Conservation (phyloP, 202 grass and related monocot genomes). For the Schoenoplectus tabernaemontani region DNA sequence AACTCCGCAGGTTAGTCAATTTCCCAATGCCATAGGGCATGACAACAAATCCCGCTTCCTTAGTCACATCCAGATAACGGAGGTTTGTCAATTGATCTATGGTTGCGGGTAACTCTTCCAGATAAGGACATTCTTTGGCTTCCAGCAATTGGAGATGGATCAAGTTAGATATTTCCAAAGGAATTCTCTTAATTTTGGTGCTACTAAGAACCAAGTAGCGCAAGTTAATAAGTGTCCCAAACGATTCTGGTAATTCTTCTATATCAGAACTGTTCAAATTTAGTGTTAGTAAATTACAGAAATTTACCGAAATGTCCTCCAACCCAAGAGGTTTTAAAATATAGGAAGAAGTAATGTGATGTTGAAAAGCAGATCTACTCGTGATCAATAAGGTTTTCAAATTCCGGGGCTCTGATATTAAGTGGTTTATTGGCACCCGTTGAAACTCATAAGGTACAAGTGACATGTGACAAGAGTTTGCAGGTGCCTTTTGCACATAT, state of each 20-base stretch:
- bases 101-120: slow-evolving; percentile 28
- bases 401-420: not conserved
- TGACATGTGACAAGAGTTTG: slow-evolving; percentile 16
- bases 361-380: not conserved
- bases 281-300: slow-evolving; percentile 18
- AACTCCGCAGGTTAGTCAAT: slow-evolving; percentile 33
- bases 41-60: not conserved
- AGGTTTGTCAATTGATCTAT: slow-evolving; percentile 14
- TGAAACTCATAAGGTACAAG: slow-evolving; percentile 19
- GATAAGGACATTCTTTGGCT: slow-evolving; percentile 23
- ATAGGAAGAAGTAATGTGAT: not conserved
- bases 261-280: slow-evolving; percentile 32
- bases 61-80: slow-evolving; percentile 28
- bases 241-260: slow-evolving; percentile 20
- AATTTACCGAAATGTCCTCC: not conserved
- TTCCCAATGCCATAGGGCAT: slow-evolving; percentile 26
- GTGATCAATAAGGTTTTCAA: slow-evolving; percentile 19
- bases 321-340: not conserved
- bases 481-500: slow-evolving; percentile 9
- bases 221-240: slow-evolving; percentile 20
- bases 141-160: slow-evolving; percentile 25
- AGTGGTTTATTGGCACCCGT: not conserved
- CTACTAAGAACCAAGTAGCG: slow-evolving; percentile 21
- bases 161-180: slow-evolving; percentile 22
- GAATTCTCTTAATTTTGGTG: slow-evolving; percentile 29